phyloP scores from a whole-genome alignment of 148 eudicot genomes.

The Rhododendron griersonianum region DNA sequence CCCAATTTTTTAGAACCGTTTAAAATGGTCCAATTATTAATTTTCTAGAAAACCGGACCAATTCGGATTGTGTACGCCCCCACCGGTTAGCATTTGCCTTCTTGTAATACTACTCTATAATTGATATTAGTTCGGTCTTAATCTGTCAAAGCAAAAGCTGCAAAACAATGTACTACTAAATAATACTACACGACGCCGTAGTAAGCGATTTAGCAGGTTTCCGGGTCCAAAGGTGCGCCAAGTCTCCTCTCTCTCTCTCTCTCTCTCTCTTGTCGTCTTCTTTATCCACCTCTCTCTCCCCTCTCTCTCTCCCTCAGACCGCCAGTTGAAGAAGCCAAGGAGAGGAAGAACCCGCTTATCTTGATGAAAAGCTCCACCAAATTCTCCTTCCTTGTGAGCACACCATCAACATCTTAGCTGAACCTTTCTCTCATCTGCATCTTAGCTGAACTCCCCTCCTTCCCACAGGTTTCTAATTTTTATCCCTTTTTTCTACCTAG shows the following conservation, averaged over 20 bases:
- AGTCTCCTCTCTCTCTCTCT: not conserved
- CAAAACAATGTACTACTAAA: no score
- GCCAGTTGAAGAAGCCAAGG: not conserved
- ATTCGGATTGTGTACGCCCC: no score
- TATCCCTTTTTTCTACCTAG: not conserved
- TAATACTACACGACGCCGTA: not conserved
- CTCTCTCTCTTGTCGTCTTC: not conserved
- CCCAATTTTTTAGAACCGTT: no score
- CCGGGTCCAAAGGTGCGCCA: not conserved
- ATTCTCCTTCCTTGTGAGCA: not conserved
- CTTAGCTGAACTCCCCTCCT: constrained; percentile 4
- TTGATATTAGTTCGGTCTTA: no score
- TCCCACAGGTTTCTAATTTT: constrained; percentile 8
- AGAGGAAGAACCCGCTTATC: not conserved
- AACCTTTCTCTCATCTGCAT: not conserved
- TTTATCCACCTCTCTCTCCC: not conserved
- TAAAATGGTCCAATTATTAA: no score
- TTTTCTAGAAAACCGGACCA: no score
- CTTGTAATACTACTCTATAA: no score
- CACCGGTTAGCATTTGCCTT: no score
- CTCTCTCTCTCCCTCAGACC: not conserved
- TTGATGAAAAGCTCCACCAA: not conserved
- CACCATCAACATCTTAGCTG: not conserved
- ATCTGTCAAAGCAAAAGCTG: no score
- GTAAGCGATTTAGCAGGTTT: not conserved